Evolutionary conservation across 176 grass and related monocot species (phyloP), one percentile per base, ranked within the genome.

Genomic region (Typha latifolia): DNA sequence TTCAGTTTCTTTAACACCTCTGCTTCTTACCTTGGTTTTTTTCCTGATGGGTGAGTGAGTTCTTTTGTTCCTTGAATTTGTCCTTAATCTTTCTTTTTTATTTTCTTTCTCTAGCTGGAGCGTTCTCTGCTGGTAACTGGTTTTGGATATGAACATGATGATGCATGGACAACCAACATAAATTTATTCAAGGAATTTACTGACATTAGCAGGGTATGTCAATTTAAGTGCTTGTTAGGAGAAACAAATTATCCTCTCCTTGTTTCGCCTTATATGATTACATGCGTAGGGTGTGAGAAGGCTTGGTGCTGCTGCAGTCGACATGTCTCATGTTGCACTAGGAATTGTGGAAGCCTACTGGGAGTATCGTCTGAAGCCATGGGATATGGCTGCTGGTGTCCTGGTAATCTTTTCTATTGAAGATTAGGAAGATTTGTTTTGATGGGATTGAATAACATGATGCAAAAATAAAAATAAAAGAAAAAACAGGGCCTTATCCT

Each of bases 71-170:
- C 8, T 74, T 74, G 12, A 6, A 62, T 47, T 81, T 29, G 19
- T 61, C 63, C 18, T 61, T 32, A 62, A 68, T 62, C 67, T 69
- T 27, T 71, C 66, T 26, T 74, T 48, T 34, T 14, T 47, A 19
- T 47, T 34, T 47, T 50, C 18, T 66, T 85, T 82, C 23, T 72
- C n/a, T 78, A 97, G 93, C 80, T 97, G 73, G 93, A 92, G 77
- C 82, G 84, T 62, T 97, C 93, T 73, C 93, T 97, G 77, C 78
- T 97, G n/a, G 93, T 97, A 51, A 97, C 93, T 62, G 93, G 93
- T 20, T 97, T 97, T 78, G 88, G 93, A 68, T 97, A 97, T 75
- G 93, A 97, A 62, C 88, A 92, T 78, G 88, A 97, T 82, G 93
- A 97, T 76, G 83, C 93, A 73, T 97, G 93, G 93, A 62, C 70